Evolutionary conservation across 495 filamentous ascomycete genomes (phyloP).

Genomic region (Talaromyces stipitatus): DNA sequence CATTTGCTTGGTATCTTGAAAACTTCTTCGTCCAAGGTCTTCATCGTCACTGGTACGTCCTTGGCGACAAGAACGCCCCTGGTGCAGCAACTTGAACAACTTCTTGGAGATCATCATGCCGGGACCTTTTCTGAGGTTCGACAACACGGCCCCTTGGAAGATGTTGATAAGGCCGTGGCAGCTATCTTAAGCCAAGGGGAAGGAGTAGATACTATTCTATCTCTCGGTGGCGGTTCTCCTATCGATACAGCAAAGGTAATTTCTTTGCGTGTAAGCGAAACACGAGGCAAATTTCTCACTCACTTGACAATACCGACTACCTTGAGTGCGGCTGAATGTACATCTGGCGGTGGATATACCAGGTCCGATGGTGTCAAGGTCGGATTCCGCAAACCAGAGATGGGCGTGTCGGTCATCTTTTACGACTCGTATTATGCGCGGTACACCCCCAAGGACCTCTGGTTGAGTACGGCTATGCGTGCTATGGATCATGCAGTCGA

Average conservation of each 20-base stretch:
- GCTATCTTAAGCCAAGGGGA: slow-evolving; percentile 24
- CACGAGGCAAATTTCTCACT: slow-evolving; percentile 1
- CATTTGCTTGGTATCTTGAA: slow-evolving; percentile 32
- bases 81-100: slow-evolving; percentile 33
- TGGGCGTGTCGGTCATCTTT: slow-evolving; percentile 30
- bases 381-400: slow-evolving; percentile 21
- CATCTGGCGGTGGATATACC: slow-evolving; percentile 34
- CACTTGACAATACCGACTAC: slow-evolving; percentile 45
- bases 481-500: slow-evolving; percentile 45
- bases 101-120: slow-evolving; percentile 32
- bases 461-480: slow-evolving; percentile 34
- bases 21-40: slow-evolving; percentile 32
- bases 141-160: slow-evolving; percentile 38
- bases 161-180: slow-evolving; percentile 36
- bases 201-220: slow-evolving; percentile 39
- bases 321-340: slow-evolving; percentile 39
- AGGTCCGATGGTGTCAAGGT: slow-evolving; percentile 30
- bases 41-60: slow-evolving; percentile 42
- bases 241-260: slow-evolving; percentile 43
- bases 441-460: slow-evolving; percentile 34
- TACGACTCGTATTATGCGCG: slow-evolving; percentile 36
- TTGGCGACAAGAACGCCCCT: slow-evolving; percentile 37
- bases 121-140: slow-evolving; percentile 37
- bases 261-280: slow-evolving; percentile 13
- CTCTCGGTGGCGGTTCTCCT: slow-evolving; percentile 39